Percentiles rank a stretch among this genome's conserved stretches.
phyloP scores from a whole-genome alignment of 2,329 filamentous ascomycete genomes.

The Pezicula radicicola region DNA sequence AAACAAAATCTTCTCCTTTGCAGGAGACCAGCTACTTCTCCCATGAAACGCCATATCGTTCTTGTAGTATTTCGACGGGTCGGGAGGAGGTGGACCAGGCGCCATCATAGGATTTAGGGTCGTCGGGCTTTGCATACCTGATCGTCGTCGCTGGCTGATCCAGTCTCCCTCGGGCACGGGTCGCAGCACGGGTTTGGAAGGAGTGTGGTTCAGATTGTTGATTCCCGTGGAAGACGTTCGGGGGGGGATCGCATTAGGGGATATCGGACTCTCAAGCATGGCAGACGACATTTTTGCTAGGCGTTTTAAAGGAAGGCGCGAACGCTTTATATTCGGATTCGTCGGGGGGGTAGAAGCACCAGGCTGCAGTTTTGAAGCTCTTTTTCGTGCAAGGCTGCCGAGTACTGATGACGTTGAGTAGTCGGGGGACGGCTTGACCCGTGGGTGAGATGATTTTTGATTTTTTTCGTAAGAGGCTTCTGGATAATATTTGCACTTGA shows the following conservation, averaged over 20 bases:
- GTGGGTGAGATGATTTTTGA: no score
- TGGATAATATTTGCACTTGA: no score
- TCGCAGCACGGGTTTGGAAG: conserved; percentile 38
- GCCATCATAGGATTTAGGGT: conserved; percentile 22
- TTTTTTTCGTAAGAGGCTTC: no score
- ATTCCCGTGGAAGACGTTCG: conserved; percentile 67
- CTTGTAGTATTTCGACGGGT: conserved; percentile 22
- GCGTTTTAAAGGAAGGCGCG: no score
- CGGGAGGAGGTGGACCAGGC: conserved; percentile 9
- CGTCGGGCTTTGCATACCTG: conserved; percentile 13
- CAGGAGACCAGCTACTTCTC: conserved; percentile 54
- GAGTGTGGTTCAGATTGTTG: conserved; percentile 23
- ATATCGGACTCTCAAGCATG: conserved; percentile 25
- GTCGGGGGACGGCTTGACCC: not conserved
- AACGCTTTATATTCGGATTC: not conserved
- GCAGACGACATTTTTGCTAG: conserved; percentile 12
- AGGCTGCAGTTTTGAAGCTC: conserved; percentile 7
- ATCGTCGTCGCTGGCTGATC: conserved; percentile 42
- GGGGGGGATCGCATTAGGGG: conserved; percentile 68
- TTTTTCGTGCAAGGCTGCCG: not conserved
- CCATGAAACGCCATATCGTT: conserved; percentile 27
- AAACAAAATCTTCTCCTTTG: conserved; percentile 75
- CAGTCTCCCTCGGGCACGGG: conserved; percentile 61
- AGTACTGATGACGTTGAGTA: not conserved
- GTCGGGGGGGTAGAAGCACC: not conserved